A percentile compares a stretch with the other conserved stretches of the same genome.
Conservation (phyloP, 2,329 filamentous ascomycete species). For the Trichoderma citrinoviride region DNA sequence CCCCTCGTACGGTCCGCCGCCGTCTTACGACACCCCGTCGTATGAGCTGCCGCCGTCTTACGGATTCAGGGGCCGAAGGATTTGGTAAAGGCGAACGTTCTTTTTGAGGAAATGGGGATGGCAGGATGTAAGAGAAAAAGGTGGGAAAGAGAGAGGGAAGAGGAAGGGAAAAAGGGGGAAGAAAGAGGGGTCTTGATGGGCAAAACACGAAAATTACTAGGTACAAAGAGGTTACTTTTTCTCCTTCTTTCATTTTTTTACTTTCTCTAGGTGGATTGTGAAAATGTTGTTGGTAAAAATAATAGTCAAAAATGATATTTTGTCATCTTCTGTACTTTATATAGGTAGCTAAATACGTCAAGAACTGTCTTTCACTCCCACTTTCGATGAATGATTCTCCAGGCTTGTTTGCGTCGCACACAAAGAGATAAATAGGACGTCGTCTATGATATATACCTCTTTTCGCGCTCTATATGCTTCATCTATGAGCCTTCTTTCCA, state of each 20-base stretch:
- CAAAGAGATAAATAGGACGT: background rate
- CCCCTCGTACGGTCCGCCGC: conserved; percentile 26
- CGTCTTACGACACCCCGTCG: conserved; percentile 28
- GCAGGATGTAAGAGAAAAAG: background rate
- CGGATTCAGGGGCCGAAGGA: conserved; percentile 25
- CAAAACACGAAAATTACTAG: no score
- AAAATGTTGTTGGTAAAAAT: background rate
- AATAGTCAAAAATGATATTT: background rate
- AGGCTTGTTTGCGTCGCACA: no score
- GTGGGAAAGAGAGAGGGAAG: background rate
- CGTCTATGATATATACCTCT: background rate
- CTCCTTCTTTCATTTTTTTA: no score
- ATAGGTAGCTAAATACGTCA: background rate
- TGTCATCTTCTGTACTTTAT: background rate
- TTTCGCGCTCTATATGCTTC: background rate
- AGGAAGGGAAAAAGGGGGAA: background rate
- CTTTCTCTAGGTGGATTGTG: background rate
- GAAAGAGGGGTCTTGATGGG: background rate
- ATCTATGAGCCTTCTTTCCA: conserved; percentile 9
- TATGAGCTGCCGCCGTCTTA: conserved; percentile 24
- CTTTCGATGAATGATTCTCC: no score
- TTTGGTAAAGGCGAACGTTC: background rate
- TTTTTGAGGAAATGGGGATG: no score
- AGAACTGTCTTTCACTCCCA: background rate
- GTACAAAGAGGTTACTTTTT: no score